Conservation (phyloP, 116 monocot species). For the Posidonia oceanica region DNA sequence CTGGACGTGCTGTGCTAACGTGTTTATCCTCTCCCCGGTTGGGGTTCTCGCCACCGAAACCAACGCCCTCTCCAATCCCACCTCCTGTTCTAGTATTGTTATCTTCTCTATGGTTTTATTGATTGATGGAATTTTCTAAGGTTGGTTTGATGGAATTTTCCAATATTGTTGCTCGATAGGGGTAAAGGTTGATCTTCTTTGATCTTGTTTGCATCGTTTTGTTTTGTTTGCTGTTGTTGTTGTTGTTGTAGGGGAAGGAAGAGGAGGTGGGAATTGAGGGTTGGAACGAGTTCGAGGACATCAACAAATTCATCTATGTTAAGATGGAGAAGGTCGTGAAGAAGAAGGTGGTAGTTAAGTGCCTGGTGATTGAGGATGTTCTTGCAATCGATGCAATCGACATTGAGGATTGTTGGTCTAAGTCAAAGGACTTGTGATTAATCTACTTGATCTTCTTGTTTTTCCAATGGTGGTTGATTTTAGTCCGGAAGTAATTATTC, state of each 20-base stretch:
- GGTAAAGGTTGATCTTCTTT: not conserved
- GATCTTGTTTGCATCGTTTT: slow-evolving; percentile 13
- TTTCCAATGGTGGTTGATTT: too few species aligned
- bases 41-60: slow-evolving; percentile 42
- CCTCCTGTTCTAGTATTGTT: slow-evolving; percentile 21
- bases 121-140: not conserved
- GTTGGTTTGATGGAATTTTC: too few species aligned
- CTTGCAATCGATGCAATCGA: slow-evolving; percentile 50
- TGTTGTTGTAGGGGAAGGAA: too few species aligned
- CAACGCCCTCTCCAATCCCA: slow-evolving; percentile 25
- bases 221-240: not conserved
- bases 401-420: slow-evolving; percentile 4
- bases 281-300: slow-evolving; percentile 74
- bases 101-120: not conserved
- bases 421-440: too few species aligned
- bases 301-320: slow-evolving; percentile 57
- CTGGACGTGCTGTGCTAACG: slow-evolving; percentile 51
- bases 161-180: too few species aligned
- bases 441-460: too few species aligned
- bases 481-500: too few species aligned
- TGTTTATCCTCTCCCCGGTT: slow-evolving; percentile 38
- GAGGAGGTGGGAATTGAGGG: slow-evolving; percentile 88
- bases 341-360: slow-evolving; percentile 49
- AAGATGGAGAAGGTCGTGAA: slow-evolving; percentile 37
- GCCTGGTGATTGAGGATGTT: slow-evolving; percentile 37